Evolutionary conservation across 1,284 basidiomycete genomes (phyloP), one percentile per base, ranked within the genome.

Genomic region (Dichomitus squalens): DNA sequence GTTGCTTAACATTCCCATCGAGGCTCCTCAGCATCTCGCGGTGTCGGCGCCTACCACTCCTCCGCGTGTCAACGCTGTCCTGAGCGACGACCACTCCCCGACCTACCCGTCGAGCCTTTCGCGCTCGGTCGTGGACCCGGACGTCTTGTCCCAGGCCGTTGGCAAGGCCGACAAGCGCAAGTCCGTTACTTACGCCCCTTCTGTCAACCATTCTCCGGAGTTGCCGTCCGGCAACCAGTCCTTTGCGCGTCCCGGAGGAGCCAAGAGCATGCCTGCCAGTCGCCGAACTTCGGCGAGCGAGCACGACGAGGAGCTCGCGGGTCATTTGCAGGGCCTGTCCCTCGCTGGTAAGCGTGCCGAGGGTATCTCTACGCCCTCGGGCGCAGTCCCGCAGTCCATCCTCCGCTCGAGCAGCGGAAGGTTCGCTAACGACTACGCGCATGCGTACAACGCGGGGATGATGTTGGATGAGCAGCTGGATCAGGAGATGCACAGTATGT

Each of bases 391-490:
- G 18, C 70, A 71, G 60, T 81, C 84, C 11, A 76, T 83, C 54
- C 66, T 86, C 59, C 70, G 76, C 36, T 77, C 81, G 64, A 76
- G 74, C 36, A 76, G 75, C 64, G 74, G 77, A 76, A 82, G 70
- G 39, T 67, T 61, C 62, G 74, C 83, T 55, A 83, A 83, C 48
- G 79, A 77, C 46, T 82, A 83, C 68, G 81, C 82, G 21, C 84
- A 79, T 59, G 79, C 78, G 36, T 90, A 86, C 72, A 92, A 91
- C 67, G 85, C 89, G 40, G 90, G 90, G 27, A 91, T 93, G 84
- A 86, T 95, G 83, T 77, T 95, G 59, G 93, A 95, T 66, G 90
- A 95, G 72, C 92, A 95, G 70, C 75, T 95, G 64, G 93, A 95
- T 68, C 86, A 92, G 72, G 92, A 95, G 71, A 92, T 95, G 85